Evolutionary conservation across 441 rosid genomes (phyloP).

Genomic region (Adansonia gregorii): DNA sequence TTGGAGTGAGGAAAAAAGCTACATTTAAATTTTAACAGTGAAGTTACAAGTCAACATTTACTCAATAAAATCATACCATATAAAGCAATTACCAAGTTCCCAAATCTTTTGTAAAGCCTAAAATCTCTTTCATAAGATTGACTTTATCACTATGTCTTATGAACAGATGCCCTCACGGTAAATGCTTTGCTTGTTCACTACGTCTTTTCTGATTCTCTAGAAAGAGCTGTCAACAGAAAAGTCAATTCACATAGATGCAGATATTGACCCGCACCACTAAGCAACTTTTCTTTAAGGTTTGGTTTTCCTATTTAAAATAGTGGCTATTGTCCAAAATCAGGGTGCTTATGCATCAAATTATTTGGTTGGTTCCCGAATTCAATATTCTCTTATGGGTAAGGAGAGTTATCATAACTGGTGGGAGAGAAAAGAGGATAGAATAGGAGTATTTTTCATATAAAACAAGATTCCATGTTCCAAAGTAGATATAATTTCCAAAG

Average conservation of each 20-base stretch:
- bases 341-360: neutral
- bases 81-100: neutral
- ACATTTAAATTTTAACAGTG: neutral
- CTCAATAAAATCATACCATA: constrained; percentile 1
- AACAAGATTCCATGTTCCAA: neutral
- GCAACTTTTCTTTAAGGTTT: constrained; percentile 3
- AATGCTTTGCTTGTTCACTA: neutral
- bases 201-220: neutral
- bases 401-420: neutral
- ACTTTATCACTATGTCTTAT: constrained; percentile 9
- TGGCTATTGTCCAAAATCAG: neutral
- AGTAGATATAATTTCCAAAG: neutral
- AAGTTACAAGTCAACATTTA: constrained; percentile 20
- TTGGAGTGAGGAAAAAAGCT: neutral
- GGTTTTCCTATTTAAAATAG: neutral
- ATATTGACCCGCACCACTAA: neutral
- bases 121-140: neutral
- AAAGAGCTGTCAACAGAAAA: constrained; percentile 19
- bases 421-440: neutral
- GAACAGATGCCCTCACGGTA: constrained; percentile 4
- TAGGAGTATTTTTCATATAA: neutral
- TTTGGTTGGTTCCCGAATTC: neutral
- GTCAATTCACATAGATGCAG: constrained; percentile 4
- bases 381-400: constrained; percentile 1
- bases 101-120: constrained; percentile 2